Base-by-base conservation (phyloP, 2,329 filamentous ascomycete genomes). In the Phaeophleospora eucalypticola region DNA sequence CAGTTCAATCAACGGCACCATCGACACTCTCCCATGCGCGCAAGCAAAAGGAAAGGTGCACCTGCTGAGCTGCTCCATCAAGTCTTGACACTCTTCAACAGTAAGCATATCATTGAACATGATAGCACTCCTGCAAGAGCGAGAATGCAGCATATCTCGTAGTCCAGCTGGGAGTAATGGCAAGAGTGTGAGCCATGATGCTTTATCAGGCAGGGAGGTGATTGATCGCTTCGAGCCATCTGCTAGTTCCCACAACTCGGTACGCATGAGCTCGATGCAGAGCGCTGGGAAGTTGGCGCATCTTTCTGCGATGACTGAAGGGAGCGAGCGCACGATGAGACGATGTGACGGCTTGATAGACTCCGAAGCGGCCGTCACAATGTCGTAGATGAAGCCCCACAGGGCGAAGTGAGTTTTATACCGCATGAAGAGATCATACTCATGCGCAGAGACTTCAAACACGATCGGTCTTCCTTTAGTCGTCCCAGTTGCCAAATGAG, bases 41-140 rank as follows among this genome's bases (percentile, higher is more conserved):
- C 88, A 94, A 62, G 88, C 83, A 55, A 93, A 93, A 0, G 88
- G 87, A 52, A 91, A 87, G 0, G 73, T 74, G 55, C 85, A 89
- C 0, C 59, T 61, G 0, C 77, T 75, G n/a, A 93, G 68, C 2
- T 73, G 72, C 1, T 45, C 50, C 0, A 91, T 64, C 27, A 93
- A 65, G 0, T 65, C 61, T 8, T 68, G 56, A 56, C 87, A 91
- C 53, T 88, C 75, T 0, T 72, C 66, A 0, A 63, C 52, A 0
- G 72, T 74, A 6, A 93, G 68, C 4, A 69, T 61, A 59, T 94
- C 88, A 57, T 91, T 91, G 68, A 94, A 94, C 86, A 90, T 91
- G 63, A 93, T 82, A 2, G 88, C 86, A 29, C 85, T 87, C 43
- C 86, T 76, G 60, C 87, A 93, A 1, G 87, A 81, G 45, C 85